Base-by-base conservation (phyloP, 352 stramenopile species). In the Phytophthora meadii region DNA sequence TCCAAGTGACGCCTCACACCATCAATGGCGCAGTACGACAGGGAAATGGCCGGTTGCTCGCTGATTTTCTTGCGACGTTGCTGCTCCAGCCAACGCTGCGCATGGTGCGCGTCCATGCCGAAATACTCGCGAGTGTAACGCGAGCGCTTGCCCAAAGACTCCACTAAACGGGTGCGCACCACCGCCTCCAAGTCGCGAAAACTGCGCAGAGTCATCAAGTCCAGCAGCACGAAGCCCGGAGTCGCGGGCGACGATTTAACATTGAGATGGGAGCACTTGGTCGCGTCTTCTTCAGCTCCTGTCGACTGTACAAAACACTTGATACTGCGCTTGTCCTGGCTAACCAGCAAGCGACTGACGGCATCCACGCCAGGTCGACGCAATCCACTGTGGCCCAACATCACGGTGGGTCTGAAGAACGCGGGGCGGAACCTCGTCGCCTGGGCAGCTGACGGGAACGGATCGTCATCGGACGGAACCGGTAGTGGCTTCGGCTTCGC, bases 291-390 rank as follows among this genome's bases (percentile, higher is more conserved):
- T 15, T 44, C 37, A 5, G 17, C 54, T 11, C 62, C 45, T 17
- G 56, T 17, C 14, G 51, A 56, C 27, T 81, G 68, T 8, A 91
- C 62, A 60, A 80, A 91, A 39, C 80, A 89, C 68, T 84, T 87
- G 56, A 88, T 57, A 37, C 67, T 86, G 60, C 78, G 80, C 45
- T 91, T 91, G 70, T 89, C 77, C 54, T 91, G 80, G 47, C 68
- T 83, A 10, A 89, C 60, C 37, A 91, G 37, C 36, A 87, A 54
- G 8, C 72, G 78, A 37, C 72, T 89, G 11, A 88, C 54, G 11
- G 57, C 65, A 41, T 86, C 72, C 7, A 89, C 48, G 22, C 68
- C 54, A 39, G 66, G 68, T 10, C 69, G 59, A 71, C 65, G 72
- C 44, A 72, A 32, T n/a, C 69, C 57, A 24, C 75, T 76, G 44